Evolutionary conservation across 1,139 yeast species (phyloP).

Genomic region (Hyphopichia fennica): DNA sequence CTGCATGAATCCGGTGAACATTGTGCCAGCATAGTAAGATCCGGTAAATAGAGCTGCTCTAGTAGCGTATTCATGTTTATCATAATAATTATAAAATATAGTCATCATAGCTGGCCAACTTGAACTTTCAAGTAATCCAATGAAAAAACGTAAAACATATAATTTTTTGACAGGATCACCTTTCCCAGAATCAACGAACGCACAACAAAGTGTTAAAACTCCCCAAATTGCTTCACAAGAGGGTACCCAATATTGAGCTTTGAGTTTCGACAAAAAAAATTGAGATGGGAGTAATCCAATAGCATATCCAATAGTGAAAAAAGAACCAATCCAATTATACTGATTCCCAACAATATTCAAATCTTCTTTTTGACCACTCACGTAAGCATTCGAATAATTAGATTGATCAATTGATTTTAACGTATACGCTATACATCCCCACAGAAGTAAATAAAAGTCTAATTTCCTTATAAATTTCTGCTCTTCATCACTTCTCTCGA

Average conservation of each 20-base stretch:
- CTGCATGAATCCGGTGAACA: constrained; percentile 40
- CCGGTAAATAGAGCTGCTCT: constrained; percentile 41
- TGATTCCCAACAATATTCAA: constrained; percentile 50
- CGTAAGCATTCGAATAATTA: constrained; percentile 57
- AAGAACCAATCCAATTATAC: constrained; percentile 50
- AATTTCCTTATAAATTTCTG: not conserved
- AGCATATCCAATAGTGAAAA: constrained; percentile 60
- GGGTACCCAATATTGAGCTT: constrained; percentile 56
- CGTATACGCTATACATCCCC: constrained; percentile 2
- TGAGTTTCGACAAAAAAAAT: constrained; percentile 46
- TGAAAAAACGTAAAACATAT: constrained; percentile 53
- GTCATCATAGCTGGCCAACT: constrained; percentile 48
- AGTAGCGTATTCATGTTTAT: constrained; percentile 46
- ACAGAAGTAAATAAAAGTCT: not conserved
- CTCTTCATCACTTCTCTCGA: not conserved
- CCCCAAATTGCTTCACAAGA: constrained; percentile 60
- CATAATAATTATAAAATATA: constrained; percentile 55
- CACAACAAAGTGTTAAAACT: constrained; percentile 32
- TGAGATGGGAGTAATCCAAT: constrained; percentile 60
- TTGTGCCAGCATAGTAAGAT: constrained; percentile 55
- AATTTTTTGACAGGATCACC: constrained; percentile 42
- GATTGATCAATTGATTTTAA: constrained; percentile 31
- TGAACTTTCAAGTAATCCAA: constrained; percentile 55
- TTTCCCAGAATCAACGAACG: constrained; percentile 42
- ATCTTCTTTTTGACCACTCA: constrained; percentile 60